These are phyloP conservation scores for Drosera spatulata DNA, from an alignment of 179 eudicot genomes.

Conservation along the genomic window DNA sequence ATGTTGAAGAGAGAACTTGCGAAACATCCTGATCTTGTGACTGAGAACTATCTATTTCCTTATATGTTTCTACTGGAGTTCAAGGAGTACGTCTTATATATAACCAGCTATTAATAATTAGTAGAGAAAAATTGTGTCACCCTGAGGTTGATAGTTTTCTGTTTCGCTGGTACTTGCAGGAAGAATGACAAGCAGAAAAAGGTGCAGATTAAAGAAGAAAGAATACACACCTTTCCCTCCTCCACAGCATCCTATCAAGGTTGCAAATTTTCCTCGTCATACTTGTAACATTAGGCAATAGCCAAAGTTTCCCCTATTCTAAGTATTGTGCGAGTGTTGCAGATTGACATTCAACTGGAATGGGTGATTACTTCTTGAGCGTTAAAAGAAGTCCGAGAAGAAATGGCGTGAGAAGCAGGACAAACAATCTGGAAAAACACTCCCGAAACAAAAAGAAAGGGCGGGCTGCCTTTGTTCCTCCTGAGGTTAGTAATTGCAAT, in stretches of 20 bases:
- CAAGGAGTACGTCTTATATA: conserved; percentile 47
- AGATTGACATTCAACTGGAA: conserved; percentile 74
- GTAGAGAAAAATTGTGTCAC: neutral
- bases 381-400: conserved; percentile 66
- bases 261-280: conserved; percentile 20
- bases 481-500: conserved; percentile 37
- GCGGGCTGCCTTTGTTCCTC: conserved; percentile 74
- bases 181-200: conserved; percentile 91
- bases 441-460: conserved; percentile 61
- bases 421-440: conserved; percentile 69
- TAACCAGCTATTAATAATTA: neutral
- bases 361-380: conserved; percentile 80
- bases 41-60: conserved; percentile 95
- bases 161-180: conserved; percentile 27
- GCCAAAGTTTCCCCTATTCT: neutral
- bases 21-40: conserved; percentile 78
- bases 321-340: conserved; percentile 2
- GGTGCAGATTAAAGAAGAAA: conserved; percentile 70
- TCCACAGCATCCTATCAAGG: conserved; percentile 87
- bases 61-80: conserved; percentile 81
- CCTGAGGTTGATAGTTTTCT: neutral
- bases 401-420: conserved; percentile 75
- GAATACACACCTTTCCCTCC: conserved; percentile 93
- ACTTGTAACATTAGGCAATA: no score
- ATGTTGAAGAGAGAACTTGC: conserved; percentile 86